Conservation (phyloP, 345 rosid species). For the Euphorbia pulcherrima region DNA sequence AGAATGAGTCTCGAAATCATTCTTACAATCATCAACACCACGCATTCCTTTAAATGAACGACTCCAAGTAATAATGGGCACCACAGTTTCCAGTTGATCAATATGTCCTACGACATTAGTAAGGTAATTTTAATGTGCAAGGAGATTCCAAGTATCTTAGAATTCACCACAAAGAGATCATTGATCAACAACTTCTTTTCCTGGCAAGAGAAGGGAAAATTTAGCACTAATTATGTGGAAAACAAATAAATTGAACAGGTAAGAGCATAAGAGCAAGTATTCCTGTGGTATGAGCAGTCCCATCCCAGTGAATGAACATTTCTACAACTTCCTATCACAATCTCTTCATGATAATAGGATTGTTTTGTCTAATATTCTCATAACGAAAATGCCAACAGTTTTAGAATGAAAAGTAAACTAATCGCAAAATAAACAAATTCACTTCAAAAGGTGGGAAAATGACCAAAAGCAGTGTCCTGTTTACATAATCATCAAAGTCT, state of each 20-base stretch:
- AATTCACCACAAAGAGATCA: not conserved
- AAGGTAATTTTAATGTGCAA: not conserved
- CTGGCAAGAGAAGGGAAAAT: not conserved
- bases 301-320: conserved; percentile 48
- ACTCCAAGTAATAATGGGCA: conserved; percentile 98
- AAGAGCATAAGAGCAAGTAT: not conserved
- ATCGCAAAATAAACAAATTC: conserved; percentile 2
- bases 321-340: conserved; percentile 13
- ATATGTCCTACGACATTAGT: conserved; percentile 59
- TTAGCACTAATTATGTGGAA: not conserved
- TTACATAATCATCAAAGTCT: not conserved
- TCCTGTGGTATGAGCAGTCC: conserved; percentile 10
- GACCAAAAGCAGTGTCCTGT: not conserved
- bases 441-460: not conserved
- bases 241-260: not conserved
- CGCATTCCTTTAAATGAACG: conserved; percentile 67
- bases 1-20: conserved; percentile 91
- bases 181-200: not conserved
- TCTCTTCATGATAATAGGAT: conserved; percentile 5
- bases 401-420: no score
- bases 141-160: not conserved
- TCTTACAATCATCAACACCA: conserved; percentile 50
- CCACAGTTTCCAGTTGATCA: conserved; percentile 85
- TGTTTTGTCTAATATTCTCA: not conserved
- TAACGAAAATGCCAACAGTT: not conserved